Evolutionary conservation across 169 alveolate genomes (phyloP).

Genomic region (Plasmodium inui): DNA sequence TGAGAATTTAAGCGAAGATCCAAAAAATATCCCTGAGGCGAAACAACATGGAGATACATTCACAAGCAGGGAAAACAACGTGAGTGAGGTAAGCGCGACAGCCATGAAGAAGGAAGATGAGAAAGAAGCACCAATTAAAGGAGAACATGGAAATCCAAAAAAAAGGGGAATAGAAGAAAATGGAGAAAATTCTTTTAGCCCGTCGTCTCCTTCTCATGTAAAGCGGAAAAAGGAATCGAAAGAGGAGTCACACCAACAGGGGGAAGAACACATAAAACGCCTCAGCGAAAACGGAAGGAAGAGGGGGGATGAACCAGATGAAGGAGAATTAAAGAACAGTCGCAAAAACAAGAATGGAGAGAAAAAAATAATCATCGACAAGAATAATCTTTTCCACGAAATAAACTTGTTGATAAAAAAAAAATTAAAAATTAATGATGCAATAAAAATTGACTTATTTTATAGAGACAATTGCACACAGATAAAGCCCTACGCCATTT

Average conservation of each 20-base stretch:
- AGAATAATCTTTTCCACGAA: slow-evolving; percentile 51
- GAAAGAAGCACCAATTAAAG: not conserved
- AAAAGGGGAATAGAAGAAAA: not conserved
- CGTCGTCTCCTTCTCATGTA: not conserved
- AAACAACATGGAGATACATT: not conserved
- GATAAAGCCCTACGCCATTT: slow-evolving; percentile 49
- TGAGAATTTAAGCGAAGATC: not conserved
- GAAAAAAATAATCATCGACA: slow-evolving; percentile 13
- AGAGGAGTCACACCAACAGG: not conserved
- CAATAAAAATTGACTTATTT: slow-evolving; percentile 42
- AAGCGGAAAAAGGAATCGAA: not conserved
- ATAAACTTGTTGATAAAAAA: slow-evolving; percentile 35
- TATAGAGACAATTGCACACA: slow-evolving; percentile 60
- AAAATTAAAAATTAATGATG: slow-evolving; percentile 52
- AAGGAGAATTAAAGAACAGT: not conserved
- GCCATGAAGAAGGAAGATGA: not conserved
- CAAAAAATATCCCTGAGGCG: not conserved
- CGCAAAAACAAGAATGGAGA: not conserved
- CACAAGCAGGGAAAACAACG: not conserved
- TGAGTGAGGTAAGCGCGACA: not conserved
- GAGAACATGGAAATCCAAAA: not conserved
- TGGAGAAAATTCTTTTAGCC: not conserved
- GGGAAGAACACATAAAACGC: not conserved
- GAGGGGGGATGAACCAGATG: not conserved
- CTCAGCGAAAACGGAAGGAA: not conserved